Conservation (phyloP, 805 yeast genomes). For the Wickerhamiella alocasiicola region DNA sequence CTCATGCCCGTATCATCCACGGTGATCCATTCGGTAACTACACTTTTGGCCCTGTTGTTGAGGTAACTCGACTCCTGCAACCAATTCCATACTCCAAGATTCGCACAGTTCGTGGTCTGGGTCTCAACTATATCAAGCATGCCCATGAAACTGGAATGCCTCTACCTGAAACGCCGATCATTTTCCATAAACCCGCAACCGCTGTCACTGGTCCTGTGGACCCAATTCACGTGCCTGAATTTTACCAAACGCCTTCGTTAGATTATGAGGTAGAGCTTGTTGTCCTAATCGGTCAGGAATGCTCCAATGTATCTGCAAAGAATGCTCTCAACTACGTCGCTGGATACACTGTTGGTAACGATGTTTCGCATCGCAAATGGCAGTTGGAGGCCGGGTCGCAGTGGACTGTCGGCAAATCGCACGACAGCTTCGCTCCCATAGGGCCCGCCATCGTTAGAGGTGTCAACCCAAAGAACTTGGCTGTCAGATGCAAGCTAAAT, state of each 20-base stretch:
- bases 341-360: constrained; percentile 45
- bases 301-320: constrained; percentile 32
- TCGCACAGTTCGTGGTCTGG: constrained; percentile 36
- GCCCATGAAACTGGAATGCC: constrained; percentile 32
- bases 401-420: constrained; percentile 41
- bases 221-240: constrained; percentile 30
- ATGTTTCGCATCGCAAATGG: constrained; percentile 47
- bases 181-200: constrained; percentile 40
- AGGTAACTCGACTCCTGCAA: constrained; percentile 29
- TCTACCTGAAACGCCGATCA: constrained; percentile 37
- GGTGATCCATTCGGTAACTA: constrained; percentile 36
- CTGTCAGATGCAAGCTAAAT: constrained; percentile 33
- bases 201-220: constrained; percentile 35
- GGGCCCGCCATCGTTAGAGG: constrained; percentile 41
- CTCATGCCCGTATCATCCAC: constrained; percentile 32
- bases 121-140: constrained; percentile 39
- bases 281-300: constrained; percentile 40
- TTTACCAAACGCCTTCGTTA: constrained; percentile 26
- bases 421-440: constrained; percentile 45
- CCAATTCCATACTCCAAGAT: constrained; percentile 33
- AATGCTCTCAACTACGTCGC: constrained; percentile 37
- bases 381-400: constrained; percentile 41
- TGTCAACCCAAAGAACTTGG: constrained; percentile 28
- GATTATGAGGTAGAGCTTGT: constrained; percentile 48
- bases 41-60: constrained; percentile 29